A percentile compares a stretch with the other conserved stretches of the same genome.
These are phyloP conservation scores for Ramularia endophylla DNA, from an alignment of 2,329 filamentous ascomycete genomes.

Conservation along the genomic window DNA sequence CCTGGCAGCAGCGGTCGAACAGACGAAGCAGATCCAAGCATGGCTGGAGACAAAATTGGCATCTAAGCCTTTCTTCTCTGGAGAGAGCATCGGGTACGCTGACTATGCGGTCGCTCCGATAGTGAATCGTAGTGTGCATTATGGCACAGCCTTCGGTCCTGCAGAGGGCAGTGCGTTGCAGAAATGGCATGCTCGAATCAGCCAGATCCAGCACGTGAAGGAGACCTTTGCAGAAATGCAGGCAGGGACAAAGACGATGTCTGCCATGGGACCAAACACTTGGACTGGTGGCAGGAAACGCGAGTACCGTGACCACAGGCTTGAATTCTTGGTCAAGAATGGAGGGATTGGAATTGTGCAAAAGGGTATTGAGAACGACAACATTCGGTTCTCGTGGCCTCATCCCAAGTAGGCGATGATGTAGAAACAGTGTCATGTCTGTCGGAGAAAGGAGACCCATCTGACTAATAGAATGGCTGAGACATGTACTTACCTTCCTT, in stretches of 20 bases:
- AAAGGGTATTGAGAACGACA: slow-evolving; percentile 18
- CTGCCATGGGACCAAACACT: slow-evolving; percentile 7
- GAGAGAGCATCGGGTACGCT: slow-evolving; percentile 24
- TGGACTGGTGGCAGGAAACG: slow-evolving; percentile 16
- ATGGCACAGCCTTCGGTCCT: slow-evolving; percentile 14
- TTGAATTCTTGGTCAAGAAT: slow-evolving; percentile 22
- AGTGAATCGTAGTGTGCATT: slow-evolving; percentile 21
- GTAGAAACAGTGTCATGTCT: no score
- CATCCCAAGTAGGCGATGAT: slow-evolving; percentile 4
- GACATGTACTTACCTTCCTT: no score
- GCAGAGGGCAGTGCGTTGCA: slow-evolving; percentile 12
- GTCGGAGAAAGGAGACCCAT: no score
- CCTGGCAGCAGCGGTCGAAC: slow-evolving; percentile 21
- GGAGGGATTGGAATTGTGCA: slow-evolving; percentile 20
- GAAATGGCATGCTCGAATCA: slow-evolving; percentile 19
- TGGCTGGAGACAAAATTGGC: slow-evolving; percentile 25
- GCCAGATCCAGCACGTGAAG: slow-evolving; percentile 16
- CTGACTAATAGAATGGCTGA: no score
- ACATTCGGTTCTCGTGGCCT: slow-evolving; percentile 21
- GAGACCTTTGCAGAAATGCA: slow-evolving; percentile 23
- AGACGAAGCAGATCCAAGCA: slow-evolving; percentile 18
- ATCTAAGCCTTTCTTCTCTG: slow-evolving; percentile 24
- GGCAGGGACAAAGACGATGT: slow-evolving; percentile 17
- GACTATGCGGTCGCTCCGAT: slow-evolving; percentile 27
- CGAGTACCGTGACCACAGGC: slow-evolving; percentile 25